Evolutionary conservation across 352 stramenopile species (phyloP), one percentile per base, ranked within the genome.

Genomic region (Phytophthora fragariaefolia): DNA sequence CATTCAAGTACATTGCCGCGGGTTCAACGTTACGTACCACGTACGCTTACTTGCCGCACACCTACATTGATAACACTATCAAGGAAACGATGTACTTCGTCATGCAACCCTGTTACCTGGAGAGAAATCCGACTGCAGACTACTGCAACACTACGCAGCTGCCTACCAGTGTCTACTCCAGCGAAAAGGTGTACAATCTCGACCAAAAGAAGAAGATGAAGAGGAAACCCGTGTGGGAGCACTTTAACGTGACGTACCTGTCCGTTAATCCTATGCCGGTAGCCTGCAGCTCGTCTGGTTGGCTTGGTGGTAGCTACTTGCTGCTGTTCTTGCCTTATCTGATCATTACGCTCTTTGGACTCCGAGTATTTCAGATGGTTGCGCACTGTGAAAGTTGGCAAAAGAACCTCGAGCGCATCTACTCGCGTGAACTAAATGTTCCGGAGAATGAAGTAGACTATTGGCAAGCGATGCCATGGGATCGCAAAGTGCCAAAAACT

Each of bases 381-480:
- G 56, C 66, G 9, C 82, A 72, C 18, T 83, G 82, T 53, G 82
- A 91, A 57, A 85, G 73, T 32, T 91, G 84, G 66, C 73, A 80
- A 10, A 63, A 71, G 1, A 91, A 89, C 30, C 68, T 91, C 30
- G 80, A 91, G 56, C 78, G 82, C 32, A 82, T 79, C 27, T 91
- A 91, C 63, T 72, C 71, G 9, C 66, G 74, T 15, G 82, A 91
- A 34, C 72, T 85, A 15, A 71, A 67, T 2, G 63, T 89, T 0
- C 82, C 82, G 0, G 82, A 91, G 45, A 79, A 83, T 46, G 82
- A 91, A 30, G 82, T 91, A 46, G 82, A 91, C 60, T 89, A 89
- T 53, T 91, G 82, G 82, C 82, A 91, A 58, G 80, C 82, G 0
- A 77, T 79, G 58, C 82, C 80, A 5, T 91, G 82, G 82, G 82